phyloP scores from a whole-genome alignment of 768 basidiomycete species.

The Podaxis sp. region DNA sequence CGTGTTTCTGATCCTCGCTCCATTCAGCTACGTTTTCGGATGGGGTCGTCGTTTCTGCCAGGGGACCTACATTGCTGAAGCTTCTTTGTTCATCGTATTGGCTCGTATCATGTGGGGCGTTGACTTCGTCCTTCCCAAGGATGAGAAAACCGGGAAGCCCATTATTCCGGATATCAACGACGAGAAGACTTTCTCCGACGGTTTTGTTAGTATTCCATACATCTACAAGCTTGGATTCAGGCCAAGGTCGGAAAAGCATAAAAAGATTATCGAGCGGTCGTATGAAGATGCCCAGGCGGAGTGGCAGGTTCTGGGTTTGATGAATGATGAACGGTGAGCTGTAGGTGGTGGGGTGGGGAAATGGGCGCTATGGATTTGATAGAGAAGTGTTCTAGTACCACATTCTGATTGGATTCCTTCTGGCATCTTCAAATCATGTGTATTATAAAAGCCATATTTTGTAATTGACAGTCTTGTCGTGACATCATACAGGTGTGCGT shows the following conservation, averaged over 20 bases:
- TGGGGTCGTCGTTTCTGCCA: constrained; percentile 11
- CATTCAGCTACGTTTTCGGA: constrained; percentile 6
- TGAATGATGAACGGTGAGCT: constrained; percentile 5
- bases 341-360: background rate
- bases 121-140: constrained; percentile 6
- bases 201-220: constrained; percentile 8
- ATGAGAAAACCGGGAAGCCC: constrained; percentile 6
- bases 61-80: constrained; percentile 8
- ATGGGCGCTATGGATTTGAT: background rate
- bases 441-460: too few species aligned
- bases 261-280: constrained; percentile 6
- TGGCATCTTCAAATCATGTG: too few species aligned
- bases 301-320: constrained; percentile 8
- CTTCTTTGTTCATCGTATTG: constrained; percentile 8
- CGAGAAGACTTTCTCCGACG: constrained; percentile 8
- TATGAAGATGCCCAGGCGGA: constrained; percentile 8
- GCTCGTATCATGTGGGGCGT: constrained; percentile 10
- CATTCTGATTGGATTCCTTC: background rate
- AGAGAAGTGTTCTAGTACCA: background rate
- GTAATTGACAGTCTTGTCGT: too few species aligned
- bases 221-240: constrained; percentile 10
- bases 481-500: too few species aligned
- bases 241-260: constrained; percentile 5
- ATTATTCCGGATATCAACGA: constrained; percentile 10
- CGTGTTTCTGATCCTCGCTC: background rate